phyloP scores from a whole-genome alignment of 2,329 filamentous ascomycete species.

The Sclerotinia nivalis region DNA sequence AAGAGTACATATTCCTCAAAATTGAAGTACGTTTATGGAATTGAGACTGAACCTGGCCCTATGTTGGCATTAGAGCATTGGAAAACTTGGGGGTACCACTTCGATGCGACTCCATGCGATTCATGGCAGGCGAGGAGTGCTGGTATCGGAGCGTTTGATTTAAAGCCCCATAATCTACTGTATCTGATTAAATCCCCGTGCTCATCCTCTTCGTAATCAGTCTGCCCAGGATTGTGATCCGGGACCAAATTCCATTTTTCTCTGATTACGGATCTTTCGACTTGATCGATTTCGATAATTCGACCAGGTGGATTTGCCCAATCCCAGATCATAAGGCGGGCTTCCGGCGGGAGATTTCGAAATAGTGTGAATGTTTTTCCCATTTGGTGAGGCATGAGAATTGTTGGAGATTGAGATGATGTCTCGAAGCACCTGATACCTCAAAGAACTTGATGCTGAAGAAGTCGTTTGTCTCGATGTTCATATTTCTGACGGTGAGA shows the following conservation, averaged over 20 bases:
- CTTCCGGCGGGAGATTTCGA: background rate
- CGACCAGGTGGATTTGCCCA: background rate
- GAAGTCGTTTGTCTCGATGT: too few relatives aligned
- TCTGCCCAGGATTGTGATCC: background rate
- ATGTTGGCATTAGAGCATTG: background rate
- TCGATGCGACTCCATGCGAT: constrained; percentile 1
- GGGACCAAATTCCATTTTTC: constrained; percentile 2
- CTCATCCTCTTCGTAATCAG: background rate
- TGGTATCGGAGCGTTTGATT: constrained; percentile 7
- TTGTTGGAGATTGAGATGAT: background rate
- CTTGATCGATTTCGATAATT: constrained; percentile 8
- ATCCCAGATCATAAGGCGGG: constrained; percentile 2
- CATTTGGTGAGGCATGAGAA: background rate
- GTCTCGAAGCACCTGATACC: background rate
- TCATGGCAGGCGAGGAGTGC: constrained; percentile 17
- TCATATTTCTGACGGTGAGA: background rate
- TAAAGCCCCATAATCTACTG: background rate
- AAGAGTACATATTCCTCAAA: constrained; percentile 16
- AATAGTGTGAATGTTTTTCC: background rate
- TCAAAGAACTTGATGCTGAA: background rate
- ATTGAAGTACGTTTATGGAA: constrained; percentile 23
- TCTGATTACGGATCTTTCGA: background rate
- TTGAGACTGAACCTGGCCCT: background rate
- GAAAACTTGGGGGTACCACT: constrained; percentile 17
- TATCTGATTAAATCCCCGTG: background rate